phyloP scores from a whole-genome alignment of 1,139 yeast species.

The Schizosaccharomyces versatilis region DNA sequence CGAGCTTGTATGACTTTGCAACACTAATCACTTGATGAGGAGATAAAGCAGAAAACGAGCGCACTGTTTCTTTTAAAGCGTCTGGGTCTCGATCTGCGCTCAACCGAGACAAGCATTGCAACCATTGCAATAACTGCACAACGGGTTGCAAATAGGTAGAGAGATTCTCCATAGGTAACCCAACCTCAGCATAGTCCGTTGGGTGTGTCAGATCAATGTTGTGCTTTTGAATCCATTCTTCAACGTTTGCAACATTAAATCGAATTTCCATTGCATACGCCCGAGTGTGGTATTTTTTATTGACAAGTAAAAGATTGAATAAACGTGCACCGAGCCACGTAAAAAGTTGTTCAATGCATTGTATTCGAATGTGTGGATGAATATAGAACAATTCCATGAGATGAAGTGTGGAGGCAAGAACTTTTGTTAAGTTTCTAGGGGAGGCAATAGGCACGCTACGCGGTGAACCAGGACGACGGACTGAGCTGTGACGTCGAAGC shows the following conservation, averaged over 20 bases:
- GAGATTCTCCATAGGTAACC: not conserved
- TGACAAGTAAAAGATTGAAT: conserved; percentile 50
- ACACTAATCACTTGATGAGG: conserved; percentile 51
- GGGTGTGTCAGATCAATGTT: conserved; percentile 18
- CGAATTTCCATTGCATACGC: conserved; percentile 76
- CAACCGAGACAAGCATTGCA: conserved; percentile 61
- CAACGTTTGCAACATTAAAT: conserved; percentile 60
- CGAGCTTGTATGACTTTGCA: conserved; percentile 60
- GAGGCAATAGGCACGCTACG: conserved; percentile 58
- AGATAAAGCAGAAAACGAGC: conserved; percentile 30
- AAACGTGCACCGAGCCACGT: conserved; percentile 54
- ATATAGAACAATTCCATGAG: conserved; percentile 66
- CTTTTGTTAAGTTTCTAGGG: conserved; percentile 66
- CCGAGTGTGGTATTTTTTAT: conserved; percentile 49
- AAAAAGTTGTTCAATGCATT: conserved; percentile 56
- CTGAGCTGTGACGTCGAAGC: conserved; percentile 28
- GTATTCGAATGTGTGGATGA: conserved; percentile 51
- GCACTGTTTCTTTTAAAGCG: conserved; percentile 30
- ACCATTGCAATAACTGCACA: conserved; percentile 67
- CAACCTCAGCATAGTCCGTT: conserved; percentile 24
- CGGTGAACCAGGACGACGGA: conserved; percentile 44
- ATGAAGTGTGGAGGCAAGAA: conserved; percentile 69
- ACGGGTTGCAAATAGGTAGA: conserved; percentile 48
- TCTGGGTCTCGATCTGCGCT: conserved; percentile 28
- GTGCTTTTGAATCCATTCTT: conserved; percentile 80